phyloP scores from a whole-genome alignment of 768 basidiomycete genomes.

The Tylopilus sp. region DNA sequence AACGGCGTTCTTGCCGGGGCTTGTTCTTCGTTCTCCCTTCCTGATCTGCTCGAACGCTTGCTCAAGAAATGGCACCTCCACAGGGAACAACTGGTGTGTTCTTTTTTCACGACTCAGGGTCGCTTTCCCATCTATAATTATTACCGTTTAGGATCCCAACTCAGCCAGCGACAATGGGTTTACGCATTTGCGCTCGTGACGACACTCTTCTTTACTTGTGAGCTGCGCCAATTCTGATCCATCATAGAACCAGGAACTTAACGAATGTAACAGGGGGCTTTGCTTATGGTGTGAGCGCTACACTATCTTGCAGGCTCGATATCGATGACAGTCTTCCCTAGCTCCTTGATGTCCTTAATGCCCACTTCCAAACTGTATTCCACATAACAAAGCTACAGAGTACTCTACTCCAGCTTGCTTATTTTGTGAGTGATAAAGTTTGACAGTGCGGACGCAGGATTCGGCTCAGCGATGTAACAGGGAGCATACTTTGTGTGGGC shows the following conservation, averaged over 20 bases:
- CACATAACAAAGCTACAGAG: slow-evolving; percentile 66
- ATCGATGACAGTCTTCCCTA: slow-evolving; percentile 29
- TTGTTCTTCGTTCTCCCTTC: slow-evolving; percentile 4
- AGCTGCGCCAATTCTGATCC: slow-evolving; percentile 16
- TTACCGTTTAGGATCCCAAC: slow-evolving; percentile 32
- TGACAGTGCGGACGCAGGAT: background rate
- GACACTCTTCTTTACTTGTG: slow-evolving; percentile 72
- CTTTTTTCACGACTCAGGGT: background rate
- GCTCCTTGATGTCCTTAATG: slow-evolving; percentile 66
- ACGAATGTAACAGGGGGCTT: slow-evolving; percentile 50
- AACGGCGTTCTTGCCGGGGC: background rate
- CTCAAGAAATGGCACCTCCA: slow-evolving; percentile 34
- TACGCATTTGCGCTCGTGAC: slow-evolving; percentile 69
- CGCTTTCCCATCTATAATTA: background rate
- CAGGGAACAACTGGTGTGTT: slow-evolving; percentile 41
- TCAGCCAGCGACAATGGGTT: slow-evolving; percentile 44
- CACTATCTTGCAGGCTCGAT: background rate
- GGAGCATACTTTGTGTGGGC: slow-evolving; percentile 63
- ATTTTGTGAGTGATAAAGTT: slow-evolving; percentile 46
- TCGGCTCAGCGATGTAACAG: slow-evolving; percentile 19
- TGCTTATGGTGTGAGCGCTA: slow-evolving; percentile 53
- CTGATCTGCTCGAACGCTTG: background rate
- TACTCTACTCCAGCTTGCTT: slow-evolving; percentile 71
- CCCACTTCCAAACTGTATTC: slow-evolving; percentile 72
- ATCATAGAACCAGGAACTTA: background rate